Evolutionary conservation across 2,329 filamentous ascomycete genomes (phyloP).

Genomic region (Ophiostoma ulmi): DNA sequence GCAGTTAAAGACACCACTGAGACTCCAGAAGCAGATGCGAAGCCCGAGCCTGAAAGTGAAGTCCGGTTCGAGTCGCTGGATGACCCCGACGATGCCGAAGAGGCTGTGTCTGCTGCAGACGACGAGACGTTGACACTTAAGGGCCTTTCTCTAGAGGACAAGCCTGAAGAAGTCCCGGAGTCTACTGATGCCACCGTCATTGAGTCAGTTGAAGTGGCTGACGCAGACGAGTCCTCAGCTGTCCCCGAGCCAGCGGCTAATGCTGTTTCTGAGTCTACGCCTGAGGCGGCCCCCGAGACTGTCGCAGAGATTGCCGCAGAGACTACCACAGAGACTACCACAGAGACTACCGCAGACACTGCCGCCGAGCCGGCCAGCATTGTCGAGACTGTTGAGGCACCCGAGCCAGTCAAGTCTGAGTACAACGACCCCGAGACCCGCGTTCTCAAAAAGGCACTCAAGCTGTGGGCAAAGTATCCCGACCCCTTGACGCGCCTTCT

Average conservation of each 20-base stretch:
- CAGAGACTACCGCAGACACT: background rate
- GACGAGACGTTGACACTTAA: constrained; percentile 28
- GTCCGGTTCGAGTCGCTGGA: background rate
- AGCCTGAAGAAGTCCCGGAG: background rate
- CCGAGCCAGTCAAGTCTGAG: constrained; percentile 32
- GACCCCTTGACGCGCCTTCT: constrained; percentile 54
- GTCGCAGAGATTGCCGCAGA: background rate
- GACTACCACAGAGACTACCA: background rate
- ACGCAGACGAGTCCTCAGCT: background rate
- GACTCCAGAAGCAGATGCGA: background rate
- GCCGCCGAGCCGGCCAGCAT: background rate
- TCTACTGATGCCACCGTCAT: background rate
- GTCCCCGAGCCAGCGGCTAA: background rate
- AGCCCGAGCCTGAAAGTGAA: background rate
- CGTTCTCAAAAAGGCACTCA: constrained; percentile 53
- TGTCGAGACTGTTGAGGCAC: background rate
- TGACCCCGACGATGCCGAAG: background rate
- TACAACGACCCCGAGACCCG: constrained; percentile 45
- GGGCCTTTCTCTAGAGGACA: constrained; percentile 20
- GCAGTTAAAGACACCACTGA: background rate
- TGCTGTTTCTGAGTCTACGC: background rate
- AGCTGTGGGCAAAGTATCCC: constrained; percentile 59
- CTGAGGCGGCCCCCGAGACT: background rate
- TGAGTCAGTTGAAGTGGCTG: background rate
- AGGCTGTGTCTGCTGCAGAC: constrained; percentile 25